Evolutionary conservation across 306 rosid species (phyloP).

Genomic region (Rosa persica): DNA sequence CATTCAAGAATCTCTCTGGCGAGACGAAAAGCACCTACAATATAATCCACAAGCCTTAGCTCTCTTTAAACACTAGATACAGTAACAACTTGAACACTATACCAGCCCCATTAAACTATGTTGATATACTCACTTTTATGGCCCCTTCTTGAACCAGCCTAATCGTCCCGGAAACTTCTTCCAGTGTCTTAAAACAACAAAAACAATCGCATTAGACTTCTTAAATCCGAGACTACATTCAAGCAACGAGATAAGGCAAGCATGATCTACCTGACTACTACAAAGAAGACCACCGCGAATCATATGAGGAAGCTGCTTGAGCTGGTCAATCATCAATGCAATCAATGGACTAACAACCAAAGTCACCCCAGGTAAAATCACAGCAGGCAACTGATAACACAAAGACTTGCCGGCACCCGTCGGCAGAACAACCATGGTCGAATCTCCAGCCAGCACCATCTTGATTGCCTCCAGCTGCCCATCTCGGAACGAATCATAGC

Average conservation of each 20-base stretch:
- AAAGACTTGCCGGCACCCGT: slow-evolving; percentile 94
- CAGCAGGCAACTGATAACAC: slow-evolving; percentile 86
- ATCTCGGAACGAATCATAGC: slow-evolving; percentile 72
- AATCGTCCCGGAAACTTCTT: slow-evolving; percentile 67
- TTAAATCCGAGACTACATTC: neutral
- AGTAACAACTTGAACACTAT: neutral
- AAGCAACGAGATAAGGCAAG: slow-evolving; percentile 17
- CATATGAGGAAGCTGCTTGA: slow-evolving; percentile 70
- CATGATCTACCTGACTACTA: slow-evolving; percentile 65
- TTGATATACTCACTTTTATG: slow-evolving; percentile 51
- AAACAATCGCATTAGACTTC: slow-evolving; percentile 3
- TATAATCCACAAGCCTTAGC: slow-evolving; percentile 19
- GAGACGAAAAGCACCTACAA: slow-evolving; percentile 88
- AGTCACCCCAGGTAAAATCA: slow-evolving; percentile 77
- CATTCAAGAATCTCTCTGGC: slow-evolving; percentile 88
- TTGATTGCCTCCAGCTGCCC: slow-evolving; percentile 83
- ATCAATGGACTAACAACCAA: slow-evolving; percentile 87
- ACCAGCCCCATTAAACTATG: neutral
- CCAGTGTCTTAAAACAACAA: slow-evolving; percentile 47
- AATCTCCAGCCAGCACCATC: slow-evolving; percentile 68
- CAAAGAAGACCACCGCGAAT: slow-evolving; percentile 72
- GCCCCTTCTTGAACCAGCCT: slow-evolving; percentile 65
- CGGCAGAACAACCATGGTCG: slow-evolving; percentile 81
- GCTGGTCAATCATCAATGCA: slow-evolving; percentile 94
- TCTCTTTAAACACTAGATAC: neutral